Evolutionary conservation across 306 rosid genomes (phyloP).

Genomic region (Leucaena leucocephala): DNA sequence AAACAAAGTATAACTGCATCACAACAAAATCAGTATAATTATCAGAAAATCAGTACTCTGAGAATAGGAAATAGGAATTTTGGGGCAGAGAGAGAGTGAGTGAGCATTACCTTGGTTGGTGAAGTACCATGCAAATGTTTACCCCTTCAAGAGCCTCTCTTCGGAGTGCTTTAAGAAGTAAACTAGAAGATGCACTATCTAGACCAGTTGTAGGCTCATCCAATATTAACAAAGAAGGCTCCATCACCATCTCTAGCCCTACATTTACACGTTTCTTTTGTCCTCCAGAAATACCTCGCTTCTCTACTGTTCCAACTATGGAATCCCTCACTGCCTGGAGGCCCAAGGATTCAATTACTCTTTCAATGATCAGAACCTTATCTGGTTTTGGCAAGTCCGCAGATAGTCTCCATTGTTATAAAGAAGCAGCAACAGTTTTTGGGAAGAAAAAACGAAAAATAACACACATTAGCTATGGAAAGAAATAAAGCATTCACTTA

Average conservation of each 20-base stretch:
- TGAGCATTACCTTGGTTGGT: constrained; percentile 72
- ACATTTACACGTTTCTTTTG: constrained; percentile 83
- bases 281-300: constrained; percentile 82
- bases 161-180: constrained; percentile 74
- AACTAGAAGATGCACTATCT: constrained; percentile 78
- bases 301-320: constrained; percentile 79
- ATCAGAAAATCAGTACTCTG: constrained; percentile 5
- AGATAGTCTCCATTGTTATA: constrained; percentile 56
- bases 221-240: constrained; percentile 77
- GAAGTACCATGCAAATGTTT: constrained; percentile 75
- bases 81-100: constrained; percentile 9
- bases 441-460: constrained; percentile 1
- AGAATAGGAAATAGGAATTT: neutral
- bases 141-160: constrained; percentile 87
- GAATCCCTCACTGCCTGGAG: constrained; percentile 83
- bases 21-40: constrained; percentile 32
- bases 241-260: constrained; percentile 91
- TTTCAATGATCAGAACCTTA: constrained; percentile 83
- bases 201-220: constrained; percentile 89
- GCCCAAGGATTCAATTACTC: constrained; percentile 83
- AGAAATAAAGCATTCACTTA: constrained; percentile 5
- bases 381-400: constrained; percentile 82
- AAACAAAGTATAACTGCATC: constrained; percentile 70
- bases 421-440: constrained; percentile 35
- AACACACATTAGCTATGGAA: constrained; percentile 3